Conservation (phyloP, 1,139 yeast genomes). For the Yamadazyma aaseri region DNA sequence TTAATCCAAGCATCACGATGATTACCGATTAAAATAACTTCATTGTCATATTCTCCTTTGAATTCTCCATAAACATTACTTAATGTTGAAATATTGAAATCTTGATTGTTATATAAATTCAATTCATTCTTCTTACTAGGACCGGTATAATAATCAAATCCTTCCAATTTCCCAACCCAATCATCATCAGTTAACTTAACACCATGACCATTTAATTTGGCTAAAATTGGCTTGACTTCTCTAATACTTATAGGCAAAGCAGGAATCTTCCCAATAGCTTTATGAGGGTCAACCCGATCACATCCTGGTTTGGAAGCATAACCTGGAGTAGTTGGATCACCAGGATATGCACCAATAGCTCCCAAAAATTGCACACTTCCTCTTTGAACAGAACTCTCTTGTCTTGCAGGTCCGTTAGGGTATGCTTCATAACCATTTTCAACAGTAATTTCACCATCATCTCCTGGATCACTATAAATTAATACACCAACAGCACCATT, state of each 20-base stretch:
- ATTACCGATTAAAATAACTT: constrained; percentile 45
- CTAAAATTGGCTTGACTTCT: constrained; percentile 46
- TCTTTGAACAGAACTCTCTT: constrained; percentile 63
- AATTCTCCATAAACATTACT: constrained; percentile 48
- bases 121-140: constrained; percentile 49
- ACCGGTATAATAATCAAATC: constrained; percentile 41
- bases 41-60: constrained; percentile 39
- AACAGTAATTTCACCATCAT: constrained; percentile 41
- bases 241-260: constrained; percentile 47
- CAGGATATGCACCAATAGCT: constrained; percentile 58
- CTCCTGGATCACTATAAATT: constrained; percentile 46
- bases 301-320: constrained; percentile 63
- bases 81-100: constrained; percentile 41
- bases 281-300: constrained; percentile 42
- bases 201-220: constrained; percentile 43
- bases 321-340: constrained; percentile 91
- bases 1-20: constrained; percentile 57
- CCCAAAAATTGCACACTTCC: constrained; percentile 83
- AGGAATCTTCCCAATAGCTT: constrained; percentile 45
- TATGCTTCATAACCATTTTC: constrained; percentile 46
- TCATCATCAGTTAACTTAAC: constrained; percentile 22
- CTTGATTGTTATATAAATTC: constrained; percentile 44
- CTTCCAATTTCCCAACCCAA: constrained; percentile 45
- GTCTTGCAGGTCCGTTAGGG: constrained; percentile 49
- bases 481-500: constrained; percentile 45